Evolutionary conservation across 257 asterid species (phyloP).

Genomic region (Solanum tarijense): DNA sequence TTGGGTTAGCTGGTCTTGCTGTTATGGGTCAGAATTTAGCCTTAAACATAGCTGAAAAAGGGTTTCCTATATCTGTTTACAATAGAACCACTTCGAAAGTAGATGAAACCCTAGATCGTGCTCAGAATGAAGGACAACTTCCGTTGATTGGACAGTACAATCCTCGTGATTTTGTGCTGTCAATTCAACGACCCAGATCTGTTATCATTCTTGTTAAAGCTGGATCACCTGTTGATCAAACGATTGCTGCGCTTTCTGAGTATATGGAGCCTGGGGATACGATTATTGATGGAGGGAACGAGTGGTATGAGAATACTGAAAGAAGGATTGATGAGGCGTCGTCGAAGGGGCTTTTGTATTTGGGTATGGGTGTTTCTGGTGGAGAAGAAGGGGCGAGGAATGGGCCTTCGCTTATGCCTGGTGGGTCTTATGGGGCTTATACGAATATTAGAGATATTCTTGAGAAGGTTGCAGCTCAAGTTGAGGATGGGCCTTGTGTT

Average conservation of each 20-base stretch:
- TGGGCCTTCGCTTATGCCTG: constrained; percentile 89
- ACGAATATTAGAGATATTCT: constrained; percentile 48
- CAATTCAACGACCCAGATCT: constrained; percentile 65
- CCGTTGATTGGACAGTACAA: constrained; percentile 64
- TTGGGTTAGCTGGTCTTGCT: constrained; percentile 72
- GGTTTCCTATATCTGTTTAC: constrained; percentile 80
- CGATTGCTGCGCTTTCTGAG: constrained; percentile 66
- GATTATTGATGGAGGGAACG: constrained; percentile 85
- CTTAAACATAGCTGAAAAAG: constrained; percentile 82
- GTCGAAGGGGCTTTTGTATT: constrained; percentile 44
- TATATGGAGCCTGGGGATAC: constrained; percentile 88
- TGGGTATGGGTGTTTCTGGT: constrained; percentile 96
- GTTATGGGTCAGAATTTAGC: constrained; percentile 94
- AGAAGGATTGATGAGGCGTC: constrained; percentile 47
- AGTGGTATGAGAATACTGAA: constrained; percentile 95
- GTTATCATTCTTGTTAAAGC: constrained; percentile 83
- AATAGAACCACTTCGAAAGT: constrained; percentile 69
- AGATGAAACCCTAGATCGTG: constrained; percentile 78
- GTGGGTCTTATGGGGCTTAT: constrained; percentile 74
- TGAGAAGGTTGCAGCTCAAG: constrained; percentile 83
- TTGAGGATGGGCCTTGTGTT: constrained; percentile 91
- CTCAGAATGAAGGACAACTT: constrained; percentile 56
- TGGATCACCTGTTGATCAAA: constrained; percentile 87
- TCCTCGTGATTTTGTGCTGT: constrained; percentile 65
- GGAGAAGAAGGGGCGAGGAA: constrained; percentile 86